Evolutionary conservation across 2,329 filamentous ascomycete species (phyloP).

Genomic region (Penicillium hesseltinei): DNA sequence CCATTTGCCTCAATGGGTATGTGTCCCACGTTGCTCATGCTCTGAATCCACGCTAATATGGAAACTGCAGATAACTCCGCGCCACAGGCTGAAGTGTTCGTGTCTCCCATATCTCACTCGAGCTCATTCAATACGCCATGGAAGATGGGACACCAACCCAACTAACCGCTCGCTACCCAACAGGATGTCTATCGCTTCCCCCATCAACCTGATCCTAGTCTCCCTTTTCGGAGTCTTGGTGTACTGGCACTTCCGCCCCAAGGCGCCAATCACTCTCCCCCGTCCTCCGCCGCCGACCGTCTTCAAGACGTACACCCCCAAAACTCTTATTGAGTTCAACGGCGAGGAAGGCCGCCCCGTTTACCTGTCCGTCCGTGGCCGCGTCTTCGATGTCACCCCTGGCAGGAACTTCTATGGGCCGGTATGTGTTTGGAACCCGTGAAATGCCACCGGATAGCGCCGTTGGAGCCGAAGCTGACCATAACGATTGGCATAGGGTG

Average conservation of each 20-base stretch:
- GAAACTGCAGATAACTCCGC: slow-evolving; percentile 22
- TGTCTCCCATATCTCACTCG: slow-evolving; percentile 2
- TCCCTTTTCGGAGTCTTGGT: slow-evolving; percentile 57
- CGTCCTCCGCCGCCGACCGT: slow-evolving; percentile 65
- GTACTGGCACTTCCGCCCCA: slow-evolving; percentile 60
- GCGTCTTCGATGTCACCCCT: slow-evolving; percentile 83
- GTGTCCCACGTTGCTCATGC: slow-evolving; percentile 7
- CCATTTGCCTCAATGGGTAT: slow-evolving; percentile 13
- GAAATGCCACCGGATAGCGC: neutral
- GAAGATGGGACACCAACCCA: neutral
- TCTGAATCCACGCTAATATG: slow-evolving; percentile 13
- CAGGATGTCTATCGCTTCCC: slow-evolving; percentile 54
- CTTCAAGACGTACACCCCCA: slow-evolving; percentile 80
- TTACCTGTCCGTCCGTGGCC: slow-evolving; percentile 86
- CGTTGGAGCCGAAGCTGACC: slow-evolving; percentile 5
- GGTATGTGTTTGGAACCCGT: slow-evolving; percentile 27
- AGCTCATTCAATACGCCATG: neutral
- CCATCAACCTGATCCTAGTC: slow-evolving; percentile 61
- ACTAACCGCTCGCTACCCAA: slow-evolving; percentile 5
- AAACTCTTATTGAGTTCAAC: slow-evolving; percentile 82
- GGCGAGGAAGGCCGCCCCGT: slow-evolving; percentile 72
- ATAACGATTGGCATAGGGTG: slow-evolving; percentile 53
- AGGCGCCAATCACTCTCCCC: slow-evolving; percentile 52
- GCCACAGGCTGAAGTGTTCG: slow-evolving; percentile 39
- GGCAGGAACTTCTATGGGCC: slow-evolving; percentile 96